Evolutionary conservation across 176 grass and related monocot species (phyloP), one percentile per base, ranked within the genome.

Genomic region (Oryza punctata): DNA sequence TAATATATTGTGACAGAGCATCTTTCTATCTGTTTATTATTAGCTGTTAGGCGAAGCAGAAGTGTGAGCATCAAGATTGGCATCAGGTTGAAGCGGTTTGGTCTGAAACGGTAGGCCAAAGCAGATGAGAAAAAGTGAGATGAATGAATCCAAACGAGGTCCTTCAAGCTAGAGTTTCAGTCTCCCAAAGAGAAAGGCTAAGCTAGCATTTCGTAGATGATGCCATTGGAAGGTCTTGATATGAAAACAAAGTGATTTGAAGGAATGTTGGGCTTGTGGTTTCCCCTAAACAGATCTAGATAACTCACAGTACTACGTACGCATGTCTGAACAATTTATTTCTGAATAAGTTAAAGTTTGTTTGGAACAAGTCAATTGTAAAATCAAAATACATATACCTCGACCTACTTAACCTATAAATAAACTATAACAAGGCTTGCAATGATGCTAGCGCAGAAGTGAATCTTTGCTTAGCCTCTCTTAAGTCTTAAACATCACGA

Each of bases 51-150:
- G 24, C 6, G 19, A 57, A 78, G 61, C 77, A 11, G 8, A 81
- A 73, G 88, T 78, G 60, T 83, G 41, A 50, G 66, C 9, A 15
- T 33, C 24, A 85, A 82, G 88, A 46, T 49, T 82, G 84, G 69
- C 2, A 89, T 89, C 11, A 12, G 38, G 11, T 33, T 24, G 28
- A 66, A 28, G 28, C 12, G 2, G 41, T 75, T 75, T 38, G 13
- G 19, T 63, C 26, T 32, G 26, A 72, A 72, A 45, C 19, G 25
- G 67, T 40, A 71, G 69, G 67, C 33, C 12, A 16, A 70, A 41
- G 1, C 21, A 69, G 32, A 19, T 27, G 10, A 15, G 27, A 6
- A 32, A 32, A 73, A 5, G 25, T 4, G 44, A 30, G 27, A 72
- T 16, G n/a, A 70, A 70, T 6, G 5, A 3, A 18, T 52, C 18